Base-by-base conservation (phyloP, 441 rosid species). In the Populus hybrid region DNA sequence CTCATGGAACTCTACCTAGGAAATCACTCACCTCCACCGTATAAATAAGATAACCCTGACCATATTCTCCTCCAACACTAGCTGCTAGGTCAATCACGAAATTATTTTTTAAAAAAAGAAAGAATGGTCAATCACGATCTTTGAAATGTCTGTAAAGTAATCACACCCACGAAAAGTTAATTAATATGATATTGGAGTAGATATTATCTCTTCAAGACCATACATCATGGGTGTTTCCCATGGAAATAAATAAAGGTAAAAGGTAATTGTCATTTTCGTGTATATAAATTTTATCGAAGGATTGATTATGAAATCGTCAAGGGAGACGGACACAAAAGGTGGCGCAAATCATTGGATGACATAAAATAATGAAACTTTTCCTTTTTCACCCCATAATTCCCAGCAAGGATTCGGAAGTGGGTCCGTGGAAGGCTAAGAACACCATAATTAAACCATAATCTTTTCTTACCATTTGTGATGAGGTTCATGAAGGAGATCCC, bases 271-370 rank as follows among this genome's bases (percentile, higher is more conserved):
- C 50, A 40, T 40, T 11, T 40, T 40, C 14, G 50, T 40, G 50
- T 3, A 40, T 40, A 3, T 40, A 40, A 10, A 40, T 10, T 40
- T 40, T 40, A 40, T 3, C 12, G 18, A 46, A 14, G 57, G 57
- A 14, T 46, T 46, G 57, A 20, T 46, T 46, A 46, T 46, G 57
- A 46, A 14, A 46, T 46, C 57, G 12, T 46, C 57, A 46, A 40
- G 57, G 18, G 57, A 46, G 57, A 46, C 20, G 6, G 7, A 46
- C 57, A 46, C 57, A 46, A 70, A 72, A 23, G 73, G 64, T 18
- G 72, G 74, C 73, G 67, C 81, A 79, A 79, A 80, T 80, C 80
- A 80, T 80, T 78, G 80, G 75, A 69, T 64, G 83, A 50, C 81
- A 78, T 80, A 40, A 61, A 76, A 77, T 77, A 53, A 73, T 36